Conservation (phyloP, 148 eudicot species). For the Rhododendron kiyosumense region DNA sequence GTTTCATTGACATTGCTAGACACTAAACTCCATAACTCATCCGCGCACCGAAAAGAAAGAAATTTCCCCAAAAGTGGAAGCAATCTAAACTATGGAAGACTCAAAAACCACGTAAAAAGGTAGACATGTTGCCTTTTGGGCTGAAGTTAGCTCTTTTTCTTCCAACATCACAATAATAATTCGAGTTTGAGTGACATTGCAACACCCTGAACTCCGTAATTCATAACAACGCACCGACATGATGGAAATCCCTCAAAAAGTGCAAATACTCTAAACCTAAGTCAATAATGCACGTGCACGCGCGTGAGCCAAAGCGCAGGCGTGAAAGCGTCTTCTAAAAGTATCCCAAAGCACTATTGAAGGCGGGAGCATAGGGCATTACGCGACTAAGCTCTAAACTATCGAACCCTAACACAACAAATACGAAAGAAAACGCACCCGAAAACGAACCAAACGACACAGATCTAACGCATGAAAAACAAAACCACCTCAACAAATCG, state of each 20-base stretch:
- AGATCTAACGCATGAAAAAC: neutral
- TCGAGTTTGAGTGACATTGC: neutral
- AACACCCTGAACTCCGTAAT: neutral
- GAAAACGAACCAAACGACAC: neutral
- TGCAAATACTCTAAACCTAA: neutral
- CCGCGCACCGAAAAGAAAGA: neutral
- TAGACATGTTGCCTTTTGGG: neutral
- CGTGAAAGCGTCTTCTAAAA: no score
- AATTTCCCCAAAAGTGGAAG: neutral
- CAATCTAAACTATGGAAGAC: neutral
- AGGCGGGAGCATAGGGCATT: no score
- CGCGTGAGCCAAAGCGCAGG: neutral
- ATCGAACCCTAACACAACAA: constrained; percentile 1
- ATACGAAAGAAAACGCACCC: neutral
- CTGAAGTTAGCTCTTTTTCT: neutral
- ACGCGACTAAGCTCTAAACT: neutral
- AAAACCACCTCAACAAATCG: neutral
- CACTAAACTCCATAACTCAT: neutral
- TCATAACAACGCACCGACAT: neutral
- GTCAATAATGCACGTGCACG: no score
- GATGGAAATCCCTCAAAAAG: neutral
- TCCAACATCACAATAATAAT: neutral
- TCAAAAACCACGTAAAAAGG: neutral
- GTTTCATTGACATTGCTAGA: neutral
- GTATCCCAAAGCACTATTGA: no score